Percentiles rank a stretch among this genome's conserved stretches.
These are phyloP conservation scores for Mycena floridula DNA, from an alignment of 768 basidiomycete genomes.

Conservation along the genomic window DNA sequence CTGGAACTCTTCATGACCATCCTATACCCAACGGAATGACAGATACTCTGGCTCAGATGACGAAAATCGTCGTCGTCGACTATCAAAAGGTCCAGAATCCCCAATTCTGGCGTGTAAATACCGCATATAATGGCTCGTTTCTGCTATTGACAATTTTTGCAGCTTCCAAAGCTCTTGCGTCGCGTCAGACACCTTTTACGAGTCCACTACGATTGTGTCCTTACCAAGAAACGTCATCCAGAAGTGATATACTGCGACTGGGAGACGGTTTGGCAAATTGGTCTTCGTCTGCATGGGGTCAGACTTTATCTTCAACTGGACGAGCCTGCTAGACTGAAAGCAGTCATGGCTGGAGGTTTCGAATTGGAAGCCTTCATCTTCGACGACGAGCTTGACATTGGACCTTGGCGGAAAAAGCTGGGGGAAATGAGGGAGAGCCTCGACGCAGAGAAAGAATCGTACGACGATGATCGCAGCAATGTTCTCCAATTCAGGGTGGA, in stretches of 20 bases:
- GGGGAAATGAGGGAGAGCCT: slow-evolving; percentile 6
- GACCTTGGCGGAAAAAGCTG: slow-evolving; percentile 15
- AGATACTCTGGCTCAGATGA: slow-evolving; percentile 8
- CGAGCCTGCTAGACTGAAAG: slow-evolving; percentile 15
- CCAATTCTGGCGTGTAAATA: not conserved
- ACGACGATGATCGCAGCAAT: slow-evolving; percentile 17
- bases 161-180: slow-evolving; percentile 17
- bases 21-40: slow-evolving; percentile 19
- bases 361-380: slow-evolving; percentile 20
- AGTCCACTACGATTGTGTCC: slow-evolving; percentile 16
- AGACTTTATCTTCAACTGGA: slow-evolving; percentile 19
- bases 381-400: slow-evolving; percentile 22
- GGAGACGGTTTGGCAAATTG: slow-evolving; percentile 14
- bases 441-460: slow-evolving; percentile 17
- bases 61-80: slow-evolving; percentile 1
- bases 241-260: slow-evolving; percentile 22
- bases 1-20: slow-evolving; percentile 10
- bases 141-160: not conserved
- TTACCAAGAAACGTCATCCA: slow-evolving; percentile 8
- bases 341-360: slow-evolving; percentile 9
- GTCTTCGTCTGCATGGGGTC: slow-evolving; percentile 17
- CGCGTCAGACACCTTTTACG: slow-evolving; percentile 20
- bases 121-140: not conserved
- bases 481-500: slow-evolving; percentile 14
- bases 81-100: not conserved